Conservation (phyloP, 306 rosid genomes). For the Sophora flavescens region DNA sequence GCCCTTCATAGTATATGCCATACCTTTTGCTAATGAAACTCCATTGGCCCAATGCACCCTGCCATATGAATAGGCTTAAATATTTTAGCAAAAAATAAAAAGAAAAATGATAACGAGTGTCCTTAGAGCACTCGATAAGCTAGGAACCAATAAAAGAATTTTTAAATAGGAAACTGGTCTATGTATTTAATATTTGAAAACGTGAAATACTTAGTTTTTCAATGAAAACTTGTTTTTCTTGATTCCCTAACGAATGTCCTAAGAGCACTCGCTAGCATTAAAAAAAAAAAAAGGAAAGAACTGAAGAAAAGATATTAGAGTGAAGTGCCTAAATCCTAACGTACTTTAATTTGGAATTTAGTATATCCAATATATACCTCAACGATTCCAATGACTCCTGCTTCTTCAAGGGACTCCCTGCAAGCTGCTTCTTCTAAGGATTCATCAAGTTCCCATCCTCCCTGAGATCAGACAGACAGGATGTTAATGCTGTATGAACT, state of each 20-base stretch:
- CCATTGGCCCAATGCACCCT: slow-evolving; percentile 93
- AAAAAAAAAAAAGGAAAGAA: neutral
- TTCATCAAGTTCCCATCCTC: slow-evolving; percentile 99
- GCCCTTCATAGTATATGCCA: slow-evolving; percentile 87
- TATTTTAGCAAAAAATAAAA: no score
- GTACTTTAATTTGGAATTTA: neutral
- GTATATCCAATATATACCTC: slow-evolving; percentile 57
- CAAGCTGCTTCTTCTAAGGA: slow-evolving; percentile 92
- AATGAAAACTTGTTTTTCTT: no score
- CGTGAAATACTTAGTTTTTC: no score
- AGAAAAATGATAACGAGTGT: no score
- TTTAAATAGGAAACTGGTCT: no score
- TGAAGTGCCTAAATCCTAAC: neutral
- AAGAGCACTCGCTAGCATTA: no score
- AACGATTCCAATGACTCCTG: slow-evolving; percentile 85
- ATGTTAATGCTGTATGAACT: neutral
- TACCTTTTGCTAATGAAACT: slow-evolving; percentile 86
- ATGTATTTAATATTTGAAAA: no score
- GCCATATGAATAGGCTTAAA: slow-evolving; percentile 24
- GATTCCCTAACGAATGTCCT: no score
- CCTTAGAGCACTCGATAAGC: no score
- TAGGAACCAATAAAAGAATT: no score
- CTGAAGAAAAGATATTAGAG: neutral
- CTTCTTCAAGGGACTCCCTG: slow-evolving; percentile 94
- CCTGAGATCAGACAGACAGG: slow-evolving; percentile 46